These are phyloP conservation scores for Cytospora chrysosperma DNA, from an alignment of 2,329 filamentous ascomycete genomes.

Conservation along the genomic window DNA sequence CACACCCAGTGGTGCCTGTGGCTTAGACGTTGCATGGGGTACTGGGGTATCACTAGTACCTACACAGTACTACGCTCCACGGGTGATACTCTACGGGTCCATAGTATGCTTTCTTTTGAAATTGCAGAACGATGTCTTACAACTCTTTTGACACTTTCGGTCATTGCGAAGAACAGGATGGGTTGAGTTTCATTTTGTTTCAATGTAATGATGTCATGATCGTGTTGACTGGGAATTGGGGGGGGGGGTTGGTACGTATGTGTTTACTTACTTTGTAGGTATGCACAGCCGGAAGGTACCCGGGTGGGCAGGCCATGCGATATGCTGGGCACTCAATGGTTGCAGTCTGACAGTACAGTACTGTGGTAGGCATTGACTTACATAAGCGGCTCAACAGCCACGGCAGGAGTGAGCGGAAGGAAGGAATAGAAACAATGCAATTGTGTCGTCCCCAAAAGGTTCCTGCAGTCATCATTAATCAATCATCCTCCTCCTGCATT, in stretches of 20 bases:
- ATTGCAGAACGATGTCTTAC: neutral
- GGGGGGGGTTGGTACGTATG: too few species aligned
- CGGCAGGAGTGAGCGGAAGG: slow-evolving; percentile 7
- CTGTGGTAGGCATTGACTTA: neutral
- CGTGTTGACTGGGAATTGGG: neutral
- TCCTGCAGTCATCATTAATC: neutral
- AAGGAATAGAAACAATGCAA: neutral
- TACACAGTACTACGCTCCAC: slow-evolving; percentile 6
- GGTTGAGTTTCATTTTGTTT: neutral
- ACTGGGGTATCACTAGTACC: neutral
- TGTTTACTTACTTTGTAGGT: too few species aligned
- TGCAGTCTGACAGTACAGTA: neutral
- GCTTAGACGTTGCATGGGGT: neutral
- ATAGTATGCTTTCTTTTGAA: neutral
- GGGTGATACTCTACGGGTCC: neutral
- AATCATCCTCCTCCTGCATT: neutral
- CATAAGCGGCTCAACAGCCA: neutral
- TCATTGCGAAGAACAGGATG: neutral
- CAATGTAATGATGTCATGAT: neutral
- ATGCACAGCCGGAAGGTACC: neutral
- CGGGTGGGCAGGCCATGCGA: neutral
- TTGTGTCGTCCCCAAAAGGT: neutral
- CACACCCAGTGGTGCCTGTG: neutral
- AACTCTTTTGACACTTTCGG: neutral
- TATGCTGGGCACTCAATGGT: neutral